Base-by-base conservation (phyloP, 257 asterid genomes). In the Fraxinus cuspidata region DNA sequence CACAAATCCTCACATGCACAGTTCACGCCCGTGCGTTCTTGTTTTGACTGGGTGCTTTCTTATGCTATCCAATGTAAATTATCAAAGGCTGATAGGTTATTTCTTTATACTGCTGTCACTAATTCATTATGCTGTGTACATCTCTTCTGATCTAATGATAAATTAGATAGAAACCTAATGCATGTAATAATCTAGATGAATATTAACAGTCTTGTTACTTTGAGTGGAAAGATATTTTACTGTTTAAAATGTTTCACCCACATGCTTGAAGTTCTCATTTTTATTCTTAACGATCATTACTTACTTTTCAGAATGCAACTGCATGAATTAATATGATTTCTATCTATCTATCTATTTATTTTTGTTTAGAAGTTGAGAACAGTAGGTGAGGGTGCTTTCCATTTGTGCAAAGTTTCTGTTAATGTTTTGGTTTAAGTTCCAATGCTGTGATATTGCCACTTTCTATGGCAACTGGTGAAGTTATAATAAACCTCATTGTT, bases 361-460 rank as follows among this genome's bases (percentile, higher is more conserved):
- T 27, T 16, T 4, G 18, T 18, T 25, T 71, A 73, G 77, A 72
- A 71, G n/a, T 64, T 5, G 11, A 29, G 7, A 35, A 23, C 23
- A 65, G 29, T 27, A 35, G 53, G 63, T 25, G 16, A 37, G 64
- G 70, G 78, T 69, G 29, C 3, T 38, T 67, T 67, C 47, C 18
- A 8, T 7, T 6, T 23, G 76, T 34, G 47, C 31, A 69, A 69
- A 73, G 74, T 21, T 78, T 53, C 15, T 60, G 68, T 21, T 60
- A 47, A 19, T 49, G 42, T 64, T 78, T 42, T 70, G 27, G 40
- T 70, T 42, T 6, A 12, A 72, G 16, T 27, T 19, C 70, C 63
- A 11, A 25, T 63, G 32, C 7, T 23, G 12, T 56, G 2, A 10
- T 63, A 2, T 27, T 63, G 32, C 69, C 10, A 19, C 64, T 53